These are phyloP conservation scores for Aspergillus pseudotamarii DNA, from an alignment of 2,329 filamentous ascomycete genomes.

Conservation along the genomic window DNA sequence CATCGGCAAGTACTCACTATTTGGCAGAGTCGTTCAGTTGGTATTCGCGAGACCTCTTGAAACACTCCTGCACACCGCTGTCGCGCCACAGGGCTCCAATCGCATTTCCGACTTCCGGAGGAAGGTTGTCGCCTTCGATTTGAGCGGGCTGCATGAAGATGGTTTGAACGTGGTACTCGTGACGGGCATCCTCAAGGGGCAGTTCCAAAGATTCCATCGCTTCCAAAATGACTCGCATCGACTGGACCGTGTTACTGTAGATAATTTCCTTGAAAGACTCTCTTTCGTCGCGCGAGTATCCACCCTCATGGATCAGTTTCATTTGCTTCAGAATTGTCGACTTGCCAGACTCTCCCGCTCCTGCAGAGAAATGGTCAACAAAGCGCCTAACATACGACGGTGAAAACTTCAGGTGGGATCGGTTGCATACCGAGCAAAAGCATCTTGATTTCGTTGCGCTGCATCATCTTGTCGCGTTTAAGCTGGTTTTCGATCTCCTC, in stretches of 20 bases:
- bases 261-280: slow-evolving; percentile 74
- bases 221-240: slow-evolving; percentile 70
- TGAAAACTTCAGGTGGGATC: not conserved
- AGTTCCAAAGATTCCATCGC: slow-evolving; percentile 72
- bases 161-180: slow-evolving; percentile 97
- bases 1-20: slow-evolving; percentile 69
- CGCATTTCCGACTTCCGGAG: slow-evolving; percentile 90
- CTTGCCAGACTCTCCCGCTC: slow-evolving; percentile 97
- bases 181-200: slow-evolving; percentile 84
- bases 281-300: slow-evolving; percentile 88
- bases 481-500: slow-evolving; percentile 99
- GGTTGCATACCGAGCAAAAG: slow-evolving; percentile 79
- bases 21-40: slow-evolving; percentile 94
- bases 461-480: slow-evolving; percentile 97
- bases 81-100: slow-evolving; percentile 94
- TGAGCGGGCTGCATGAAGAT: slow-evolving; percentile 98
- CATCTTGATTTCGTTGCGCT: slow-evolving; percentile 99
- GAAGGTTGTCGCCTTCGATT: slow-evolving; percentile 91
- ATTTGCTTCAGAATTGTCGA: slow-evolving; percentile 95
- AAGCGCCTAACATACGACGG: slow-evolving; percentile 14
- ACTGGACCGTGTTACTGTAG: slow-evolving; percentile 71
- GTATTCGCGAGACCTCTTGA: slow-evolving; percentile 93
- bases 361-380: slow-evolving; percentile 48
- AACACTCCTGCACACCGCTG: slow-evolving; percentile 88
- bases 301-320: slow-evolving; percentile 99